Conservation (phyloP, 2,329 filamentous ascomycete genomes). For the Aspergillus uvarum region DNA sequence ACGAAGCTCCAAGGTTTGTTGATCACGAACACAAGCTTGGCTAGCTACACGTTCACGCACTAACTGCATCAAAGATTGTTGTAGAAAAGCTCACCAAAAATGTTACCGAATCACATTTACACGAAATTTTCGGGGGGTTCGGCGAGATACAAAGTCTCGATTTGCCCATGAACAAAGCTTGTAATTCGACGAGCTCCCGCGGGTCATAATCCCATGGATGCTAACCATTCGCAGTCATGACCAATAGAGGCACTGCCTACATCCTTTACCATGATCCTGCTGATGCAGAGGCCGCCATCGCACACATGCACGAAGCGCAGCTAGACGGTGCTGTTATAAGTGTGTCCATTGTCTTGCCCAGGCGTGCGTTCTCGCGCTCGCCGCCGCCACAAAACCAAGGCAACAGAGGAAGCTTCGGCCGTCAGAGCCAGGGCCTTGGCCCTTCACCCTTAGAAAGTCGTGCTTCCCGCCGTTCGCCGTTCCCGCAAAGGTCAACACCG, state of each 20-base stretch:
- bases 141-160: conserved; percentile 84
- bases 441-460: conserved; percentile 23
- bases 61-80: conserved; percentile 66
- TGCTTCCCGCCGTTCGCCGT: conserved; percentile 27
- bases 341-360: conserved; percentile 84
- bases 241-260: conserved; percentile 90
- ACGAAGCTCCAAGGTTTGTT: conserved; percentile 39
- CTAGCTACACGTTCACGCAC: background rate
- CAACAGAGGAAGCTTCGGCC: conserved; percentile 59
- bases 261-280: conserved; percentile 76
- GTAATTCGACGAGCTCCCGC: conserved; percentile 50
- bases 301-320: conserved; percentile 98
- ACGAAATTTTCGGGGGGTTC: conserved; percentile 89
- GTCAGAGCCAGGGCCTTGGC: conserved; percentile 38
- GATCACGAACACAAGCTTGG: too few species aligned
- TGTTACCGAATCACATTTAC: conserved; percentile 81
- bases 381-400: conserved; percentile 67
- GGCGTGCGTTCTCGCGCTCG: conserved; percentile 76
- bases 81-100: conserved; percentile 96
- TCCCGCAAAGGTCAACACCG: conserved; percentile 34
- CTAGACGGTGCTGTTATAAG: conserved; percentile 79
- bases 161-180: conserved; percentile 82
- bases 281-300: conserved; percentile 83
- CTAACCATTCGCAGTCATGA: conserved; percentile 62
- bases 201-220: background rate